Conservation (phyloP, 2,329 filamentous ascomycete species). For the Xylariomycetidae sp. region DNA sequence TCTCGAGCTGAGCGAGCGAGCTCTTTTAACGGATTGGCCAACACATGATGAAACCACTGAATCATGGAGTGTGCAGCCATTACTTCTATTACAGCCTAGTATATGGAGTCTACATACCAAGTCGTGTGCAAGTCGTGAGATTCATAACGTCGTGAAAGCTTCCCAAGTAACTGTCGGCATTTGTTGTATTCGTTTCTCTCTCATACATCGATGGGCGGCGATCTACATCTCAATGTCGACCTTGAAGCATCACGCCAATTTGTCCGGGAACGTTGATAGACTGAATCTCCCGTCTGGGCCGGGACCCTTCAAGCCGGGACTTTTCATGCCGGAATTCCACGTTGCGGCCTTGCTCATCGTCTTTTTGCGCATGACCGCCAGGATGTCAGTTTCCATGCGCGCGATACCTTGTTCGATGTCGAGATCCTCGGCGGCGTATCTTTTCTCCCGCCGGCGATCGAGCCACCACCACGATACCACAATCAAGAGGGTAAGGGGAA, state of each 20-base stretch:
- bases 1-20: no score
- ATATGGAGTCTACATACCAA: no score
- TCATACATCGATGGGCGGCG: not conserved
- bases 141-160: constrained; percentile 6
- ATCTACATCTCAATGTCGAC: no score
- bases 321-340: constrained; percentile 35
- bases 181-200: no score
- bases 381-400: constrained; percentile 51
- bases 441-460: constrained; percentile 43
- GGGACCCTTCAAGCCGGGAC: constrained; percentile 1
- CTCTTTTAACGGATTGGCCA: no score
- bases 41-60: no score
- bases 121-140: constrained; percentile 6
- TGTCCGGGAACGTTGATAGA: no score
- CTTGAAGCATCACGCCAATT: no score
- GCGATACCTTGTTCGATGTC: constrained; percentile 50
- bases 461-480: constrained; percentile 50
- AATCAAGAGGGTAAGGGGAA: constrained; percentile 51
- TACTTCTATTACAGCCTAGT: no score
- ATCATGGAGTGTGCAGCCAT: no score
- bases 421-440: constrained; percentile 42
- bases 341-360: constrained; percentile 52
- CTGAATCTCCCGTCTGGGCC: no score
- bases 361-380: constrained; percentile 48
- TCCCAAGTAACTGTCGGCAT: not conserved